These are phyloP conservation scores for Boletus bicolor DNA, from an alignment of 768 basidiomycete genomes.

Conservation along the genomic window DNA sequence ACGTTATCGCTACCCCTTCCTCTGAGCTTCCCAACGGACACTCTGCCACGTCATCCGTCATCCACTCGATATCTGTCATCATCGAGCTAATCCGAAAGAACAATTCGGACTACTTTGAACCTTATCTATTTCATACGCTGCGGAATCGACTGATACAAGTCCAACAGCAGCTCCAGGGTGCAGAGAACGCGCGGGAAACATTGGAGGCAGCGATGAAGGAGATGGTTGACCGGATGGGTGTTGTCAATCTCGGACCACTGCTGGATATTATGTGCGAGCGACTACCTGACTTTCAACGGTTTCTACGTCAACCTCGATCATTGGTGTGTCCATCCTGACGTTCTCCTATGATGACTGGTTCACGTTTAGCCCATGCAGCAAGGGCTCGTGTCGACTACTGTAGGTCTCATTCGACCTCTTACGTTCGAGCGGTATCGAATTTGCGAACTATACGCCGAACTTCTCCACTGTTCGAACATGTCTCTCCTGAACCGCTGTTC, in stretches of 20 bases:
- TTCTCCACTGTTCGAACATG: slow-evolving; percentile 98
- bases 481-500: slow-evolving; percentile 81
- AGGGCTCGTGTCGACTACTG: slow-evolving; percentile 66
- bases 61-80: slow-evolving; percentile 82
- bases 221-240: slow-evolving; percentile 80
- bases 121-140: slow-evolving; percentile 91
- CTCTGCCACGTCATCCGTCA: slow-evolving; percentile 72
- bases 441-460: slow-evolving; percentile 94
- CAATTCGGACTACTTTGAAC: slow-evolving; percentile 98
- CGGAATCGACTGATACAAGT: slow-evolving; percentile 87
- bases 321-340: slow-evolving; percentile 47
- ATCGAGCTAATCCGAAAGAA: slow-evolving; percentile 96
- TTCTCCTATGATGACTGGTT: slow-evolving; percentile 7
- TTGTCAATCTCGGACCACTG: slow-evolving; percentile 86
- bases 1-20: slow-evolving; percentile 5
- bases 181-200: slow-evolving; percentile 60
- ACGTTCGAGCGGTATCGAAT: slow-evolving; percentile 95
- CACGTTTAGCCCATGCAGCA: slow-evolving; percentile 40
- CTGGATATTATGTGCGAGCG: slow-evolving; percentile 69
- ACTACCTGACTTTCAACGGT: slow-evolving; percentile 65
- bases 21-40: slow-evolving; percentile 39
- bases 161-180: slow-evolving; percentile 63
- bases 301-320: slow-evolving; percentile 70
- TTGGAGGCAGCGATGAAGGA: slow-evolving; percentile 73
- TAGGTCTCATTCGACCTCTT: slow-evolving; percentile 73